Percentiles rank a stretch among this genome's conserved stretches.
These are phyloP conservation scores for Pseudogymnoascus sp. DNA, from an alignment of 2,329 filamentous ascomycete species.

Conservation along the genomic window DNA sequence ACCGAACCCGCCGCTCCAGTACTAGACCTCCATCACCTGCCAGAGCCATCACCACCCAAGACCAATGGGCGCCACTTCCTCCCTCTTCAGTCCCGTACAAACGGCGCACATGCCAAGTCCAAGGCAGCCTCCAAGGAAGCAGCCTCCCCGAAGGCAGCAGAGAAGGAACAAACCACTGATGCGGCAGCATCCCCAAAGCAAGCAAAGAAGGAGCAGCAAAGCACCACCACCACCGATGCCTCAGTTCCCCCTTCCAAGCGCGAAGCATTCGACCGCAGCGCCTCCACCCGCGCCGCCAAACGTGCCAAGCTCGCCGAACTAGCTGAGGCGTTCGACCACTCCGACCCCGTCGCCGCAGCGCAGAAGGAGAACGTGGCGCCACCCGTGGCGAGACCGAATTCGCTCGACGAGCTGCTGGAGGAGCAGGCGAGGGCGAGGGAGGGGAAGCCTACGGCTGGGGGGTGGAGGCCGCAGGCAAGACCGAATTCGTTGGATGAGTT, in stretches of 20 bases:
- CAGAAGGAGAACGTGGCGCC: neutral
- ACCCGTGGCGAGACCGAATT: neutral
- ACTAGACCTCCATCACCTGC: neutral
- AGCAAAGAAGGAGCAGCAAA: neutral
- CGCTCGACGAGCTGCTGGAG: neutral
- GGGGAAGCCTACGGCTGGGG: neutral
- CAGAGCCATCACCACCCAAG: constrained; percentile 13
- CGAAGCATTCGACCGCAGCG: neutral
- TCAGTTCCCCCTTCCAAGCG: neutral
- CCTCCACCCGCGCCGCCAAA: neutral
- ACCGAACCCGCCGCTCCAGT: neutral
- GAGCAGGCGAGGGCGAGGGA: constrained; percentile 3
- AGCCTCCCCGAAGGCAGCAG: neutral
- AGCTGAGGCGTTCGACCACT: neutral
- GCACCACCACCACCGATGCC: neutral
- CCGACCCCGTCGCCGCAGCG: neutral
- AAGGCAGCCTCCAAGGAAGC: neutral
- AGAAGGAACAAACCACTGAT: neutral
- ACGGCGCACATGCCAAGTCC: neutral
- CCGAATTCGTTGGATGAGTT: neutral
- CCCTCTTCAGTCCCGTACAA: neutral
- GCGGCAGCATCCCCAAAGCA: neutral
- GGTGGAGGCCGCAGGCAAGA: neutral
- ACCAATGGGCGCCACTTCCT: neutral
- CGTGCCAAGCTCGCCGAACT: neutral